Percentiles rank a stretch among this genome's conserved stretches.
Conservation (phyloP, 2,329 filamentous ascomycete species). For the Boeremia lycopersici region DNA sequence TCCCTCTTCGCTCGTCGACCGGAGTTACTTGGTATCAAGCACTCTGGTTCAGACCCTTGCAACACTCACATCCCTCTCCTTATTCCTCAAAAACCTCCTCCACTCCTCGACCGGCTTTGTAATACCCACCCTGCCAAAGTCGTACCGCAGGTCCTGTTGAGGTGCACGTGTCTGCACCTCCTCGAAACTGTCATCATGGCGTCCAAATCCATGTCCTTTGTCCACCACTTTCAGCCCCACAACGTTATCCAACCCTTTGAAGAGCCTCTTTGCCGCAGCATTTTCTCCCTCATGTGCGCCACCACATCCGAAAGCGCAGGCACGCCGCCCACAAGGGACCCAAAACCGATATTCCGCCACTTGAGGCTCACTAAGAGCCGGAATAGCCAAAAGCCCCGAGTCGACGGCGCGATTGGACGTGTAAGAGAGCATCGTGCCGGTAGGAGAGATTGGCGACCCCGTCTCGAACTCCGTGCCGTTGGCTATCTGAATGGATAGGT, state of each 20-base stretch:
- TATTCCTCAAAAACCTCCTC: slow-evolving; percentile 4
- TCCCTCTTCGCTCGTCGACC: neutral
- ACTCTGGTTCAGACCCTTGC: slow-evolving; percentile 3
- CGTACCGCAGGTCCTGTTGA: neutral
- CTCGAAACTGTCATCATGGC: neutral
- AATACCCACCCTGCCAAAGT: neutral
- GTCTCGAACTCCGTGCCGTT: slow-evolving; percentile 36
- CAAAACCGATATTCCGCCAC: slow-evolving; percentile 48
- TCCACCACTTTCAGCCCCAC: neutral
- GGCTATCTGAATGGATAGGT: slow-evolving; percentile 32
- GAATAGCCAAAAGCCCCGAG: slow-evolving; percentile 37
- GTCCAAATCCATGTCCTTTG: neutral
- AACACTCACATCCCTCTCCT: slow-evolving; percentile 20
- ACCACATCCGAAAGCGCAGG: slow-evolving; percentile 44
- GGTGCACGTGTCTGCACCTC: neutral
- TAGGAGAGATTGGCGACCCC: slow-evolving; percentile 32
- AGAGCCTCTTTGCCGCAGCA: slow-evolving; percentile 39
- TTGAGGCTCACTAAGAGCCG: slow-evolving; percentile 38
- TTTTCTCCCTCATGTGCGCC: slow-evolving; percentile 33
- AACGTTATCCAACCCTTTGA: slow-evolving; percentile 27
- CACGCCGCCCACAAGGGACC: slow-evolving; percentile 39
- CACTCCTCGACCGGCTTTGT: slow-evolving; percentile 9
- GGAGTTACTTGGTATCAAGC: neutral
- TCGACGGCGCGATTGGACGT: slow-evolving; percentile 36
- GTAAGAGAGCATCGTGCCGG: slow-evolving; percentile 39